A percentile compares a stretch with the other conserved stretches of the same genome.
Evolutionary conservation across 495 filamentous ascomycete genomes (phyloP).

Genomic region (Aspergillus nanangensis): DNA sequence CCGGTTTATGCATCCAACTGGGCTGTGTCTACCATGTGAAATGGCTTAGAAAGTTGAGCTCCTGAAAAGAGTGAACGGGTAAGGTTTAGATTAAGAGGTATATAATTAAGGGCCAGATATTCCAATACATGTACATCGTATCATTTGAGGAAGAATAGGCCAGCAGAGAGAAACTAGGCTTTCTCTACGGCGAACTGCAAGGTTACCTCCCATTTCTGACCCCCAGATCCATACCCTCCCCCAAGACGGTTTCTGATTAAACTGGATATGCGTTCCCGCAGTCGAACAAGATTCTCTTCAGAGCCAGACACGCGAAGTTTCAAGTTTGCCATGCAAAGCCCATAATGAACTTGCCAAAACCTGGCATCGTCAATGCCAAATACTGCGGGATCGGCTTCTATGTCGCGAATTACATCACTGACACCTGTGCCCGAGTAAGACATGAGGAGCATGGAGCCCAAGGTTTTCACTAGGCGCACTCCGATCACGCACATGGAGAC

Average conservation of each 20-base stretch:
- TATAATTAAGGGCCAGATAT: too few species aligned
- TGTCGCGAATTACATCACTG: slow-evolving; percentile 72
- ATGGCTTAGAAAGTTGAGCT: too few species aligned
- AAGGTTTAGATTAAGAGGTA: too few species aligned
- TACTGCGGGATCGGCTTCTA: slow-evolving; percentile 73
- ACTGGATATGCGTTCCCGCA: slow-evolving; percentile 70
- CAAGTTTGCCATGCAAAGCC: slow-evolving; percentile 90
- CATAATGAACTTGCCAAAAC: slow-evolving; percentile 99
- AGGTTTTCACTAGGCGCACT: slow-evolving; percentile 70
- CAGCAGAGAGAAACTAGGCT: slow-evolving; percentile 19
- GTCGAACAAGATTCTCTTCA: slow-evolving; percentile 59
- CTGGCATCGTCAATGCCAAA: slow-evolving; percentile 77
- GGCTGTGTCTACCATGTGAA: too few species aligned
- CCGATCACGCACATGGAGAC: slow-evolving; percentile 84
- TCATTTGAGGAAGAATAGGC: not conserved
- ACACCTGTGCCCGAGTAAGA: slow-evolving; percentile 68
- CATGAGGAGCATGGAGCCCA: slow-evolving; percentile 95
- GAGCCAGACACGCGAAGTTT: slow-evolving; percentile 68
- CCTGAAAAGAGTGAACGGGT: too few species aligned
- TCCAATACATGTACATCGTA: not conserved
- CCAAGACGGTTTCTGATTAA: slow-evolving; percentile 83
- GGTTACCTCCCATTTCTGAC: slow-evolving; percentile 83
- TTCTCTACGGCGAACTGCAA: slow-evolving; percentile 43
- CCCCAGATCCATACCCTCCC: slow-evolving; percentile 79
- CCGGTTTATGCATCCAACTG: too few species aligned